Conservation (phyloP, 2,329 filamentous ascomycete species). For the Diaporthe ilicicola region DNA sequence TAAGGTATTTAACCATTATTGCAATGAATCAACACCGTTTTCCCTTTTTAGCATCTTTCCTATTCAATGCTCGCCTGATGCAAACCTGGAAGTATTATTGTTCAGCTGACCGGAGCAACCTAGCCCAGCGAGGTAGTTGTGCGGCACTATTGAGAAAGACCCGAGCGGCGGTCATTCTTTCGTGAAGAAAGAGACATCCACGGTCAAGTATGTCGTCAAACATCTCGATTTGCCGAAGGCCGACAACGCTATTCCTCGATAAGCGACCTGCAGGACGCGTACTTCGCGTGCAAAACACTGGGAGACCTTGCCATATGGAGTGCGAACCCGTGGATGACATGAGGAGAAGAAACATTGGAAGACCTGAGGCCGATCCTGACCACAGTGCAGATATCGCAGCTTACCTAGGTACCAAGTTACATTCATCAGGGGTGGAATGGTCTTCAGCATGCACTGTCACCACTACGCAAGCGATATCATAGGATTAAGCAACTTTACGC, state of each 20-base stretch:
- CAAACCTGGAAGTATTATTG: too few relatives aligned
- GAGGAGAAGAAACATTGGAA: slow-evolving; percentile 42
- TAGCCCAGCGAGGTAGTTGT: slow-evolving; percentile 46
- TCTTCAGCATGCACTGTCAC: slow-evolving; percentile 52
- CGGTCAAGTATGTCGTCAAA: slow-evolving; percentile 39
- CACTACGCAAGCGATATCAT: slow-evolving; percentile 53
- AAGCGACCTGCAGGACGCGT: slow-evolving; percentile 36
- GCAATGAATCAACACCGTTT: background rate
- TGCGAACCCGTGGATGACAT: slow-evolving; percentile 32
- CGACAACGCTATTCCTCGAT: slow-evolving; percentile 36
- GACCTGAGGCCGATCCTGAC: slow-evolving; percentile 46
- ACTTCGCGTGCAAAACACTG: slow-evolving; percentile 37
- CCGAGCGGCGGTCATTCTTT: slow-evolving; percentile 40
- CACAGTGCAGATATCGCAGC: slow-evolving; percentile 44
- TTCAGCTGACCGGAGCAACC: slow-evolving; percentile 36
- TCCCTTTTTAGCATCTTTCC: too few relatives aligned
- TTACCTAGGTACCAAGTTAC: slow-evolving; percentile 51
- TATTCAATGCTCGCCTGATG: too few relatives aligned
- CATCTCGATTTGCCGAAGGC: slow-evolving; percentile 37
- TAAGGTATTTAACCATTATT: background rate
- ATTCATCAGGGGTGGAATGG: slow-evolving; percentile 49
- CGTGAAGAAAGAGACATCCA: slow-evolving; percentile 12
- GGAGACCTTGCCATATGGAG: slow-evolving; percentile 32
- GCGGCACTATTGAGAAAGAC: slow-evolving; percentile 49
- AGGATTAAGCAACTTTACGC: slow-evolving; percentile 47